Evolutionary conservation across 192 early-diverging fungal species (phyloP).

Genomic region (Endogone sp.): DNA sequence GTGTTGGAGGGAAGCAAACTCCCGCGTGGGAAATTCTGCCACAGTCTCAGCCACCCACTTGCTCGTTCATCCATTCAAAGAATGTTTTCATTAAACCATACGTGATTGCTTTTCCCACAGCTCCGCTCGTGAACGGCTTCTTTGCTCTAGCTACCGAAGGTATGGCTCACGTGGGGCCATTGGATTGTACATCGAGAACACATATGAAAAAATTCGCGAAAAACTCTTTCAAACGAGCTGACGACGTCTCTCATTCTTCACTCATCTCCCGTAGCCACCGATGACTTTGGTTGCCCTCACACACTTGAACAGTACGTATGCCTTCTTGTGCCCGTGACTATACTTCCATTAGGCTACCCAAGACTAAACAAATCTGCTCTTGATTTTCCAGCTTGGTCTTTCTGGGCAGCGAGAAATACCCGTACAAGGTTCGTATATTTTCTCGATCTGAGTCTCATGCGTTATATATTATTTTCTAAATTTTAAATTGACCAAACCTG

Average conservation of each 20-base stretch:
- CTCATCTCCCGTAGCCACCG: constrained; percentile 35
- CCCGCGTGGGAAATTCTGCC: background rate
- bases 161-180: constrained; percentile 10
- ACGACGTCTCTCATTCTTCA: constrained; percentile 5
- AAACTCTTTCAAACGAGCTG: too few species aligned
- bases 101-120: constrained; percentile 17
- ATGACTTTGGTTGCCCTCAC: constrained; percentile 58
- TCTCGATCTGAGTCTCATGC: background rate
- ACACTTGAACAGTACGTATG: constrained; percentile 53
- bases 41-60: too few species aligned
- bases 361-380: background rate
- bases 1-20: background rate
- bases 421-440: constrained; percentile 42
- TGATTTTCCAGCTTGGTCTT: constrained; percentile 44
- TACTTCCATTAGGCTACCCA: background rate
- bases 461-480: background rate
- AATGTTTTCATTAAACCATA: background rate
- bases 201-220: constrained; percentile 1
- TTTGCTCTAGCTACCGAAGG: constrained; percentile 56
- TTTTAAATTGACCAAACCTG: too few species aligned
- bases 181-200: background rate
- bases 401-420: constrained; percentile 56
- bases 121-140: constrained; percentile 53
- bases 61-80: background rate
- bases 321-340: background rate